phyloP scores from a whole-genome alignment of 768 basidiomycete species.

The Sutorius australiensis region DNA sequence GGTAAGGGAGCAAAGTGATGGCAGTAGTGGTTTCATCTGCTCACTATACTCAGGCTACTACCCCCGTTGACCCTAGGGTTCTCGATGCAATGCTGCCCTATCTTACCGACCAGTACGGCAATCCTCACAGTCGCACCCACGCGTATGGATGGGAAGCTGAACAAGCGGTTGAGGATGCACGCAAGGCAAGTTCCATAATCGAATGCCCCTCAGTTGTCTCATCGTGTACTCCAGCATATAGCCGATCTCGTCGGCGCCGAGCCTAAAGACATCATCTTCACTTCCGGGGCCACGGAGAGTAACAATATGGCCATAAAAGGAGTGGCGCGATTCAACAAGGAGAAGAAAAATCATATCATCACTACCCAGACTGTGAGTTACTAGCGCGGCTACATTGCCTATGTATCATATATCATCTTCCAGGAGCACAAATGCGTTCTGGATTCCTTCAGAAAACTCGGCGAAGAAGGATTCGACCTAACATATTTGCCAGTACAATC shows the following conservation, averaged over 20 bases:
- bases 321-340: constrained; percentile 90
- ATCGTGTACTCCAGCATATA: constrained; percentile 54
- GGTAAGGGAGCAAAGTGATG: constrained; percentile 40
- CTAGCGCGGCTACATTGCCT: background rate
- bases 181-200: constrained; percentile 52
- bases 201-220: background rate
- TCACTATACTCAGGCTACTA: constrained; percentile 69
- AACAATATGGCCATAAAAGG: constrained; percentile 99
- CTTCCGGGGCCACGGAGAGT: constrained; percentile 95
- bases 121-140: constrained; percentile 97
- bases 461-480: constrained; percentile 95
- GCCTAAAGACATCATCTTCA: constrained; percentile 94
- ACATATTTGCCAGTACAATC: constrained; percentile 94
- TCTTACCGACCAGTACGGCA: constrained; percentile 93
- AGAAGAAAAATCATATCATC: constrained; percentile 90
- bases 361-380: constrained; percentile 84
- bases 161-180: constrained; percentile 86
- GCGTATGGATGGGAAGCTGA: constrained; percentile 99
- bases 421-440: constrained; percentile 99
- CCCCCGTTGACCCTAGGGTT: constrained; percentile 95
- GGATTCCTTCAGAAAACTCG: constrained; percentile 92
- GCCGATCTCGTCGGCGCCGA: constrained; percentile 93
- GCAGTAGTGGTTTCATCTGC: background rate
- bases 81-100: constrained; percentile 96
- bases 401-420: constrained; percentile 1